Conservation (phyloP, 148 eudicot species). For the Rhododendron mucronatum region DNA sequence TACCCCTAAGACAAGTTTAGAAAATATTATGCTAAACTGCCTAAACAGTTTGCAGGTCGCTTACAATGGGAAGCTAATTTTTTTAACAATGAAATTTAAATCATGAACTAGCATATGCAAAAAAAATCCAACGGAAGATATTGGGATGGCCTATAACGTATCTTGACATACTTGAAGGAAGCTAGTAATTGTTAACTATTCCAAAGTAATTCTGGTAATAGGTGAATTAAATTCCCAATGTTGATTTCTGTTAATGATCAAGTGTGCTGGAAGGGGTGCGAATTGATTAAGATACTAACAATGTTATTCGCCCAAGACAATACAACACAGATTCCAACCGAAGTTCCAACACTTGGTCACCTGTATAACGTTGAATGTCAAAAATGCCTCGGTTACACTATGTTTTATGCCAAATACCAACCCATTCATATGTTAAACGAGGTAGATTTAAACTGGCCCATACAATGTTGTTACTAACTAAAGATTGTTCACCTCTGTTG, state of each 20-base stretch:
- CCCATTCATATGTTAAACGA: not conserved
- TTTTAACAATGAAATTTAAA: not conserved
- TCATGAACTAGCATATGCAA: not conserved
- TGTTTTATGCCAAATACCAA: not conserved
- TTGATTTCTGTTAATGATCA: not conserved
- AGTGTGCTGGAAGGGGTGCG: not conserved
- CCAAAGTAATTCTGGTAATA: not conserved
- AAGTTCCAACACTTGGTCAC: not conserved
- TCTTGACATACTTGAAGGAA: not conserved
- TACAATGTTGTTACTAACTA: not conserved
- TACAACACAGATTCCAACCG: not conserved
- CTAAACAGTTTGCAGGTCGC: not conserved
- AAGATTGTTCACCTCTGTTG: constrained; percentile 53
- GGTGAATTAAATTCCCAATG: not conserved
- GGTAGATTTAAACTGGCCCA: not conserved
- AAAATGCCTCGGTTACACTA: not conserved
- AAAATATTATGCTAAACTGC: not conserved
- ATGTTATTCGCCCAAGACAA: not conserved
- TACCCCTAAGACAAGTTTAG: not conserved
- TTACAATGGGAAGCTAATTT: not conserved
- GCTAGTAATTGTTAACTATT: not conserved
- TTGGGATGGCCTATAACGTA: not conserved
- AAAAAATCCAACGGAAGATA: not conserved
- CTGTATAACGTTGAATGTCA: not conserved
- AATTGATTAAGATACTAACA: not conserved